phyloP scores from a whole-genome alignment of 495 filamentous ascomycete genomes.

The Penicillium turbatum region DNA sequence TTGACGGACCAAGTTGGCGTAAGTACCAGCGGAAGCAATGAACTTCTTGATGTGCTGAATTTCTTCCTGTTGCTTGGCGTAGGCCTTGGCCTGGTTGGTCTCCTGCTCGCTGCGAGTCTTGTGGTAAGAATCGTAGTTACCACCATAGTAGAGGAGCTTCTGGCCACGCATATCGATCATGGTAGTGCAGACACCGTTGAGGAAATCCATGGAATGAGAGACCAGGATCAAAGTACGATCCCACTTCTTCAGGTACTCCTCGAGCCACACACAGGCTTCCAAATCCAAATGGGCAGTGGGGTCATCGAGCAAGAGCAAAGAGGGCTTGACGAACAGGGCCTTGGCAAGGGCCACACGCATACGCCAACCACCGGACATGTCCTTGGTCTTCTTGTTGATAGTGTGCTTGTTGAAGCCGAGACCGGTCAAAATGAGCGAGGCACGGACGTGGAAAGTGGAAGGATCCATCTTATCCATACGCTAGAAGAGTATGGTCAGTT shows the following conservation, averaged over 20 bases:
- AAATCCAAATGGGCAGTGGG: slow-evolving; percentile 99
- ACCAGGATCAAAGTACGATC: slow-evolving; percentile 95
- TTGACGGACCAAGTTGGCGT: slow-evolving; percentile 97
- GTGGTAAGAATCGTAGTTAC: slow-evolving; percentile 98
- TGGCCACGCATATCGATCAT: slow-evolving; percentile 97
- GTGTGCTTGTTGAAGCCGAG: slow-evolving; percentile 97
- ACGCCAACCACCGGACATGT: slow-evolving; percentile 99
- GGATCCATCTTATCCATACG: slow-evolving; percentile 99
- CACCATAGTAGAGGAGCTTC: slow-evolving; percentile 95
- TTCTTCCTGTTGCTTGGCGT: slow-evolving; percentile 98
- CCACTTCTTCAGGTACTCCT: slow-evolving; percentile 99
- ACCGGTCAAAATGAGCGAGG: slow-evolving; percentile 95
- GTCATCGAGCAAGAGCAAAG: slow-evolving; percentile 92
- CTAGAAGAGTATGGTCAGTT: slow-evolving; percentile 47
- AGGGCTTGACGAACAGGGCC: slow-evolving; percentile 97
- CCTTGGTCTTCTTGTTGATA: slow-evolving; percentile 98
- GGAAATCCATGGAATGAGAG: slow-evolving; percentile 96
- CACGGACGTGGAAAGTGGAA: slow-evolving; percentile 97
- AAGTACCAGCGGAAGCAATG: slow-evolving; percentile 98
- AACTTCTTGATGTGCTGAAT: slow-evolving; percentile 99
- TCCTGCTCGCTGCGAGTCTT: slow-evolving; percentile 96
- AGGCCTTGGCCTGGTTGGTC: slow-evolving; percentile 97
- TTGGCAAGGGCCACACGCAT: slow-evolving; percentile 98
- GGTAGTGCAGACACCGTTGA: slow-evolving; percentile 97
- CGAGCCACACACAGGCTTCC: slow-evolving; percentile 98